Percentiles rank a stretch among this genome's conserved stretches.
These are phyloP conservation scores for Xylaria arbuscula DNA, from an alignment of 2,329 filamentous ascomycete genomes.

Conservation along the genomic window DNA sequence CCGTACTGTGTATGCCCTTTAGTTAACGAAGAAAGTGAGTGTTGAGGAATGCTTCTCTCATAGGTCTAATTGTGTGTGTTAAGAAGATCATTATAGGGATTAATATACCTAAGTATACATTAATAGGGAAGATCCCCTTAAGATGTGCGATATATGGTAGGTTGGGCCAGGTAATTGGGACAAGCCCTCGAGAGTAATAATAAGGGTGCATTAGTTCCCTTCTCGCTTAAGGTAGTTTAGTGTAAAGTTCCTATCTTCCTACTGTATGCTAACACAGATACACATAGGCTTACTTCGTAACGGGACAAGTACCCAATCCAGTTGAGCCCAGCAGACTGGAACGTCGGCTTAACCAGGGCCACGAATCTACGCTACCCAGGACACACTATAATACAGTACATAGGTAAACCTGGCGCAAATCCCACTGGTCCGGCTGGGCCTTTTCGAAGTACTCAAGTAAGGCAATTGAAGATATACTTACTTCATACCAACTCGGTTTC, in stretches of 20 bases:
- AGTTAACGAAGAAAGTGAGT: neutral
- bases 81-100: constrained; percentile 13
- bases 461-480: neutral
- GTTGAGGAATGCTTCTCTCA: constrained; percentile 24
- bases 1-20: neutral
- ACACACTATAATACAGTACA: neutral
- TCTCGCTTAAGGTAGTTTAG: constrained; percentile 37
- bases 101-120: constrained; percentile 14
- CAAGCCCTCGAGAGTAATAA: constrained; percentile 16
- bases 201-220: constrained; percentile 46
- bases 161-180: constrained; percentile 36
- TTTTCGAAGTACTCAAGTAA: neutral
- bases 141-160: constrained; percentile 50
- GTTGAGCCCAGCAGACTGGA: constrained; percentile 36
- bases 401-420: neutral
- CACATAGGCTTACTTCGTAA: neutral
- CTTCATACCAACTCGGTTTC: neutral
- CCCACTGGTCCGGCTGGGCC: neutral
- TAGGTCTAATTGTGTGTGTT: constrained; percentile 1
- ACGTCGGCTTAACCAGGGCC: constrained; percentile 29
- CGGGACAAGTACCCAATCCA: constrained; percentile 18
- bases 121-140: constrained; percentile 46
- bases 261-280: neutral
- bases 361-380: constrained; percentile 22
- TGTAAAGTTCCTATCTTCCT: neutral